Evolutionary conservation across 805 yeast species (phyloP), one percentile per base, ranked within the genome.

Genomic region (Kuraishia molischiana): DNA sequence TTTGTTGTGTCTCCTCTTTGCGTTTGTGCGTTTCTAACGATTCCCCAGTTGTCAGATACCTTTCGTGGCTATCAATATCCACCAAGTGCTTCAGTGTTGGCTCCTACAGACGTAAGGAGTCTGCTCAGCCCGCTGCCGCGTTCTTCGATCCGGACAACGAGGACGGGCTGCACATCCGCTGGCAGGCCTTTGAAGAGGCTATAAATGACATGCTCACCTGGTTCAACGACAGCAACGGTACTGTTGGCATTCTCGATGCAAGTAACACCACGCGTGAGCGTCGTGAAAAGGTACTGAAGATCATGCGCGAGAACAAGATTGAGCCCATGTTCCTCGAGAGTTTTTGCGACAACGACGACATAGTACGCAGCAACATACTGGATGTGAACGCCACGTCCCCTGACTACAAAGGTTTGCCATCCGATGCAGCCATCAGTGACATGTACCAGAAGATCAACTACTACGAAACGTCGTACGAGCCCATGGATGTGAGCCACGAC

Each of bases 271-370:
- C 96, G 3, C 64, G 69, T 41, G 74, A 68, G 34, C 72, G 95
- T 50, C 70, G 98, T 47, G 66, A 66, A 19, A 64, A 72, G 65
- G 72, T 90, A 37, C 62, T 79, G 44, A 57, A 54, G 17, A 60
- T 70, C 46, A 64, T 81, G 38, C 62, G 81, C 28, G 71, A 72
- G 43, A 71, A 82, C 51, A 69, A 69, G 32, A 79, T 92, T 41
- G 90, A 85, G 56, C 94, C 97, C 1, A 76, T 92, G 69, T 92
- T 90, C 54, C 72, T 92, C 43, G 98, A 92, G 55, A 82, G 94
- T 52, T 84, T 79, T 73, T 89, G 96, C 58, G 81, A 86, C 52
- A 92, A 87, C 59, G 69, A 80, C 44, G 80, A 79, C 21, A 69
- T 87, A 42, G 77, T 92, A 28, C 66, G 72, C 60, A 80, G 81